Evolutionary conservation across 177 flowering plant species (phyloP).

Genomic region (Vitis hybrid): DNA sequence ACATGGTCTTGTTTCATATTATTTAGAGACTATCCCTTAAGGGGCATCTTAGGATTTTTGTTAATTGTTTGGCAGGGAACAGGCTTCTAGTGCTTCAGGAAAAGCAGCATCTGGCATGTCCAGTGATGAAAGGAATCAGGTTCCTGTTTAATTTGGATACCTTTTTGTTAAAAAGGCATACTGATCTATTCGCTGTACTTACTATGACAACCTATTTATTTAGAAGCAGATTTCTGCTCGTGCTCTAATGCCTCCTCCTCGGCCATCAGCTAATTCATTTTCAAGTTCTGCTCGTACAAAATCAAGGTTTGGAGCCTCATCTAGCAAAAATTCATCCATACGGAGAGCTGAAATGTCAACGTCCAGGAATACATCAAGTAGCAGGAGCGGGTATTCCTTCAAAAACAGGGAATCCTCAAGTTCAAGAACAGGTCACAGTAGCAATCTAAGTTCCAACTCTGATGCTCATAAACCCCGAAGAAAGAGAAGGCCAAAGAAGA

Average conservation of each 20-base stretch:
- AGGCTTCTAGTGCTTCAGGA: conserved; percentile 88
- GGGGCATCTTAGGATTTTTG: background rate
- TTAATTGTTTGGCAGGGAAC: conserved; percentile 58
- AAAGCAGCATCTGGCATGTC: conserved; percentile 94
- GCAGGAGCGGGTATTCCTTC: conserved; percentile 42
- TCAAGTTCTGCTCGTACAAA: conserved; percentile 31
- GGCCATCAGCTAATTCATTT: conserved; percentile 47
- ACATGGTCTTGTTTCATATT: too few relatives aligned
- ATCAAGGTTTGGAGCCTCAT: conserved; percentile 49
- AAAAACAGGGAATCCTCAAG: conserved; percentile 46
- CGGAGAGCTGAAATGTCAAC: conserved; percentile 45
- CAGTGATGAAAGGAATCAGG: conserved; percentile 98
- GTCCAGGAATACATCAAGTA: conserved; percentile 59
- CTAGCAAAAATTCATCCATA: conserved; percentile 40
- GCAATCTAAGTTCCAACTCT: conserved; percentile 85
- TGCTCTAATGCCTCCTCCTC: conserved; percentile 87
- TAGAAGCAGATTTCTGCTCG: conserved; percentile 78
- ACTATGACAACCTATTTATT: conserved; percentile 9
- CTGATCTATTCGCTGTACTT: background rate
- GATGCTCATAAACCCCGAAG: conserved; percentile 92
- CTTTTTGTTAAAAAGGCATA: background rate
- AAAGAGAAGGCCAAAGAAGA: conserved; percentile 98
- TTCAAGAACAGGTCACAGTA: conserved; percentile 55
- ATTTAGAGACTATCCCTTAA: background rate
- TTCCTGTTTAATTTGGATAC: conserved; percentile 16